These are phyloP conservation scores for Lentinula boryana DNA, from an alignment of 768 basidiomycete genomes.

Conservation along the genomic window DNA sequence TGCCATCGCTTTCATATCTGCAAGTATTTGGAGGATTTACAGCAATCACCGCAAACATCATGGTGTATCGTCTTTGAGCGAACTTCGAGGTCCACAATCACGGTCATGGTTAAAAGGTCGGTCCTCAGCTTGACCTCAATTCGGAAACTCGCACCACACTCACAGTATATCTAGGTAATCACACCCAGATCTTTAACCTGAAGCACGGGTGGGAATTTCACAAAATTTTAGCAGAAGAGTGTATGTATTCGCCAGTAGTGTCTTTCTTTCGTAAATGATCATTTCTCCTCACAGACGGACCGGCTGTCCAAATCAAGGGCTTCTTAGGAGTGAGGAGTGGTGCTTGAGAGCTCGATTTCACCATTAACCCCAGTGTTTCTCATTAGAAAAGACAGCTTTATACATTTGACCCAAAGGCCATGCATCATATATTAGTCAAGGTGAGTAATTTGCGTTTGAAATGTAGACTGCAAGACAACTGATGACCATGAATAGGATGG, in stretches of 20 bases:
- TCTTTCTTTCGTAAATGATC: background rate
- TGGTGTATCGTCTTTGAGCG: background rate
- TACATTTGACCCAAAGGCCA: conserved; percentile 1
- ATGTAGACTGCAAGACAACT: background rate
- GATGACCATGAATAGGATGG: background rate
- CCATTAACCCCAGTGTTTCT: background rate
- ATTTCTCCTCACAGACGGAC: background rate
- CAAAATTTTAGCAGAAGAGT: background rate
- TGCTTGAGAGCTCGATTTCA: background rate
- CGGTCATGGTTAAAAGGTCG: background rate
- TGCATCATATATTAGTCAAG: conserved; percentile 5
- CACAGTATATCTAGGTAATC: background rate
- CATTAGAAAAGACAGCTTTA: background rate
- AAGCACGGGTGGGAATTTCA: conserved; percentile 5
- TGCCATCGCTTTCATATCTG: background rate
- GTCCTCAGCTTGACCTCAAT: background rate
- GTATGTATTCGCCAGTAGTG: background rate
- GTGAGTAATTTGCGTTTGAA: background rate
- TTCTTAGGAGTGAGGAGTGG: background rate
- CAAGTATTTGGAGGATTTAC: background rate
- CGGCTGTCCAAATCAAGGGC: background rate
- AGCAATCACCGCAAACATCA: background rate
- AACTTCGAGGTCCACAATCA: conserved; percentile 1
- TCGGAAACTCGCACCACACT: background rate
- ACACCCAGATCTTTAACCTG: background rate